Evolutionary conservation across 805 yeast species (phyloP).

Genomic region (Torulaspora gathmanii): DNA sequence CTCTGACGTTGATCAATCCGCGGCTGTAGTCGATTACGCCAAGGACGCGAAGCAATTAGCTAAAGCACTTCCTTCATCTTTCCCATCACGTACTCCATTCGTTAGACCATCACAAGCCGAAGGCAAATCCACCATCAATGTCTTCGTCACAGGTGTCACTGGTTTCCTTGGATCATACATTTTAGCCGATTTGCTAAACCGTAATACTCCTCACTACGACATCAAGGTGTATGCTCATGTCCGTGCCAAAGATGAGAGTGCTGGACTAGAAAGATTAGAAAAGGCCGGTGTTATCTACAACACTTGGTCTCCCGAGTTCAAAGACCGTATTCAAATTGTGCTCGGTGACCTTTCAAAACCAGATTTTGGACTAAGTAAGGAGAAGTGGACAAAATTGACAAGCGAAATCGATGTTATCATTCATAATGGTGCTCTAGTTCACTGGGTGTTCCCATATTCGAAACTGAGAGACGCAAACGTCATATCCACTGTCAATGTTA

Average conservation of each 20-base stretch:
- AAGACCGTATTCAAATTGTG: constrained; percentile 57
- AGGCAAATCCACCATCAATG: constrained; percentile 42
- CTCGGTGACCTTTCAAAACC: constrained; percentile 73
- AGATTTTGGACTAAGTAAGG: constrained; percentile 63
- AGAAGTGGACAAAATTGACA: constrained; percentile 55
- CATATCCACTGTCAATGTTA: constrained; percentile 74
- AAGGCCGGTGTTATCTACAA: constrained; percentile 80
- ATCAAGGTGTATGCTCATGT: constrained; percentile 82
- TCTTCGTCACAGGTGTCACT: constrained; percentile 91
- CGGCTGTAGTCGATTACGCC: constrained; percentile 46
- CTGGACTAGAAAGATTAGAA: constrained; percentile 72
- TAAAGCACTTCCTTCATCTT: constrained; percentile 41
- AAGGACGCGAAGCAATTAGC: constrained; percentile 64
- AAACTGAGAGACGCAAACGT: constrained; percentile 92
- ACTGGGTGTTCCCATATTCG: constrained; percentile 95
- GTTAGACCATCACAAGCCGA: constrained; percentile 16
- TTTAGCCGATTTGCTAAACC: constrained; percentile 65
- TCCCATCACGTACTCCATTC: constrained; percentile 41
- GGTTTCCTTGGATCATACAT: constrained; percentile 95
- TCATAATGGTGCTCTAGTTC: constrained; percentile 97
- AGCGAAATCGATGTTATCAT: constrained; percentile 70
- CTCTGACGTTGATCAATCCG: constrained; percentile 22
- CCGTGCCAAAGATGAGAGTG: constrained; percentile 64
- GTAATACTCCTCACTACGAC: constrained; percentile 39
- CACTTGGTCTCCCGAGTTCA: constrained; percentile 51